phyloP scores from a whole-genome alignment of 305 asterid species.

The Fraxinus velutina region DNA sequence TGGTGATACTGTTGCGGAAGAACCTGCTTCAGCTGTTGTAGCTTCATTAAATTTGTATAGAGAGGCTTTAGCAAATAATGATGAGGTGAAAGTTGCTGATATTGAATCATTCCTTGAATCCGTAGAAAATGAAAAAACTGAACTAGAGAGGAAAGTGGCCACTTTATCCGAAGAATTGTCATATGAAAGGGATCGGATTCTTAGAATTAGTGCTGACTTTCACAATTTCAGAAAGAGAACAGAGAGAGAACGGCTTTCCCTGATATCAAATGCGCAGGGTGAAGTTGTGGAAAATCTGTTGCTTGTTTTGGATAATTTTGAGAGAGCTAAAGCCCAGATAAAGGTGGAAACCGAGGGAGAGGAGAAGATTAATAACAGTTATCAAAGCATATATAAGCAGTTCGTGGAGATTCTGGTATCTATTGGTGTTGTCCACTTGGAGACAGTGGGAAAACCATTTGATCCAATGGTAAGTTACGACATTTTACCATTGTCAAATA shows the following conservation, averaged over 20 bases:
- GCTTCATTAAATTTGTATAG: conserved; percentile 50
- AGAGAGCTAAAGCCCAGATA: conserved; percentile 73
- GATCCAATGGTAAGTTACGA: conserved; percentile 67
- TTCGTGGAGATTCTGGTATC: conserved; percentile 69
- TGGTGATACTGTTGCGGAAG: conserved; percentile 39
- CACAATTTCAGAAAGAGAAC: conserved; percentile 74
- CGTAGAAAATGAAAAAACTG: conserved; percentile 56
- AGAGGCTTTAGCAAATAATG: conserved; percentile 63
- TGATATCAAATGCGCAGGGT: conserved; percentile 69
- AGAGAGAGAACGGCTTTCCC: conserved; percentile 55
- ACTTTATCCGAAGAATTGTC: conserved; percentile 54
- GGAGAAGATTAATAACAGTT: conserved; percentile 69
- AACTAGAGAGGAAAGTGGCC: conserved; percentile 49
- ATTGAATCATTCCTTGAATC: conserved; percentile 52
- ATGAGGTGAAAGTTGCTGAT: conserved; percentile 57
- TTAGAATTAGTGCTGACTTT: conserved; percentile 76
- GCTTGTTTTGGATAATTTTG: conserved; percentile 77
- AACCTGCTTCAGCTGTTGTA: conserved; percentile 41
- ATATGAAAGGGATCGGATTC: conserved; percentile 54
- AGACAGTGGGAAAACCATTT: conserved; percentile 59
- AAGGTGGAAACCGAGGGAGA: conserved; percentile 75
- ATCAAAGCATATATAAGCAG: conserved; percentile 75
- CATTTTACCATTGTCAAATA: not conserved
- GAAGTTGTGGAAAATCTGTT: conserved; percentile 71
- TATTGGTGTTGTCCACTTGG: conserved; percentile 60